A percentile compares a stretch with the other conserved stretches of the same genome.
Conservation (phyloP, 2,329 filamentous ascomycete genomes). For the Alternaria solani region DNA sequence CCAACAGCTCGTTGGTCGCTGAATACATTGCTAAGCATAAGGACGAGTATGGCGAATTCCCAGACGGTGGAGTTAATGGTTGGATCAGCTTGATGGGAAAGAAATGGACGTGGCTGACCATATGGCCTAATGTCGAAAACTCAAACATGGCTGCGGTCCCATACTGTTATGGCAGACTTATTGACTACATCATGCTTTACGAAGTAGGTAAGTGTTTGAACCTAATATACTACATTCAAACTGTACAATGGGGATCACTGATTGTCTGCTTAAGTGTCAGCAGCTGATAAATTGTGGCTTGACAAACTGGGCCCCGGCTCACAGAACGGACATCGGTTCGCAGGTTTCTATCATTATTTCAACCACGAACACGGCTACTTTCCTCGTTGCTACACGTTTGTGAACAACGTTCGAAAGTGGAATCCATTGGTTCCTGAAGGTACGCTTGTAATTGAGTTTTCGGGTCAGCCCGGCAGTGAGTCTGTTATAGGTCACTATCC, state of each 20-base stretch:
- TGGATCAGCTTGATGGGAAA: background rate
- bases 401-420: background rate
- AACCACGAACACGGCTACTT: background rate
- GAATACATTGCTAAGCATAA: background rate
- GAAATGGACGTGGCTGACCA: too few species aligned
- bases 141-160: too few species aligned
- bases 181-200: background rate
- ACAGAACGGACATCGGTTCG: background rate
- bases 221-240: too few species aligned
- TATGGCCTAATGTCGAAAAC: background rate
- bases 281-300: background rate
- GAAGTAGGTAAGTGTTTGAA: background rate
- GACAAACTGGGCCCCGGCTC: background rate
- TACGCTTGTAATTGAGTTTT: background rate
- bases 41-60: background rate
- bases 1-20: background rate
- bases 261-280: too few species aligned
- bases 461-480: background rate
- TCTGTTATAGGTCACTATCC: background rate
- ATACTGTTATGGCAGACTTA: background rate
- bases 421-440: background rate
- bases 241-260: too few species aligned
- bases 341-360: background rate
- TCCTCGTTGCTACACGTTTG: background rate
- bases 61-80: background rate